Evolutionary conservation across 306 rosid genomes (phyloP).

Genomic region (Sechiopsis laciniata): DNA sequence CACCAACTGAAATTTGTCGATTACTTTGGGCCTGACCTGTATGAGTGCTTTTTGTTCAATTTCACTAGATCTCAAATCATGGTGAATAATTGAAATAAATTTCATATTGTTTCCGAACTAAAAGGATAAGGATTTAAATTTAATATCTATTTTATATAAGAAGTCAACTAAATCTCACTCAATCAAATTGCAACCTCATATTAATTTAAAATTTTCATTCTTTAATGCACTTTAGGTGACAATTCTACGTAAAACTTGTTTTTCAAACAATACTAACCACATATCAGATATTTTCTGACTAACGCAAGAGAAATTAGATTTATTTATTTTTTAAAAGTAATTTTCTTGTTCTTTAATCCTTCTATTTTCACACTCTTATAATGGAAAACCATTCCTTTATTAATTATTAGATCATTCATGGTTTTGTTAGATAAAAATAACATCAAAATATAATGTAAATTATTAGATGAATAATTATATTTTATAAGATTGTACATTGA

Average conservation of each 20-base stretch:
- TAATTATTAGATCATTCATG: too few species aligned
- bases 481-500: background rate
- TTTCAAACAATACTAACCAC: background rate
- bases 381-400: background rate
- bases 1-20: conserved; percentile 3
- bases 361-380: background rate
- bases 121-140: too few species aligned
- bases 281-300: background rate
- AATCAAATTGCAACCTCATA: too few species aligned
- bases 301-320: background rate
- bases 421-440: background rate
- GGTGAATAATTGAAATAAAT: background rate
- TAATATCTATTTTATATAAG: too few species aligned
- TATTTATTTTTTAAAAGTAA: too few species aligned
- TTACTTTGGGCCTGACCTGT: background rate
- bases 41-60: background rate
- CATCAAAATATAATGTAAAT: background rate
- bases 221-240: background rate
- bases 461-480: background rate
- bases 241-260: background rate
- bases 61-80: background rate
- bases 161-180: too few species aligned
- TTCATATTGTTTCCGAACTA: background rate
- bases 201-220: too few species aligned
- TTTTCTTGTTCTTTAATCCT: background rate